These are phyloP conservation scores for Talaromyces islandicus DNA, from an alignment of 2,329 filamentous ascomycete species.

Conservation along the genomic window DNA sequence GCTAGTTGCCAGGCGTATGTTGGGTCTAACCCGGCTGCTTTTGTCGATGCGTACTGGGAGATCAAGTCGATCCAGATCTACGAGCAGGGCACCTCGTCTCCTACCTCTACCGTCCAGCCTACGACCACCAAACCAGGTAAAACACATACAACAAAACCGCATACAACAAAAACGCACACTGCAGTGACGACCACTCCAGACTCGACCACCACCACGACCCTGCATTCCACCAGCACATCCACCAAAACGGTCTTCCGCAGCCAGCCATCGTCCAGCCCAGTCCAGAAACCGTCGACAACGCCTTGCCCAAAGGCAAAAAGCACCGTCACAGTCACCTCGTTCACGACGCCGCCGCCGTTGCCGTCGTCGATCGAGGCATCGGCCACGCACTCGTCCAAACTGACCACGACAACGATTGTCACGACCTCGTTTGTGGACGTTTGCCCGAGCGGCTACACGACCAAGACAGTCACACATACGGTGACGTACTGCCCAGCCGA, in stretches of 20 bases:
- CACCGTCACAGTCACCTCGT: slow-evolving; percentile 4
- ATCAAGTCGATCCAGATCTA: slow-evolving; percentile 69
- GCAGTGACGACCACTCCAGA: background rate
- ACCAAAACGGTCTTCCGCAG: background rate
- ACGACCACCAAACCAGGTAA: background rate
- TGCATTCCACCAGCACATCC: slow-evolving; percentile 1
- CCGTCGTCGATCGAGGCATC: background rate
- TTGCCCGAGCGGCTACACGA: slow-evolving; percentile 39
- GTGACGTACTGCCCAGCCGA: slow-evolving; percentile 32
- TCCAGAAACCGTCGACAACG: background rate
- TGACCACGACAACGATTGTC: slow-evolving; percentile 31
- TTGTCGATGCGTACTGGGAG: slow-evolving; percentile 70
- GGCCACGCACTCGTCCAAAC: slow-evolving; percentile 3
- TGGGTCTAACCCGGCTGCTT: slow-evolving; percentile 60
- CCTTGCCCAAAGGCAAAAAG: background rate
- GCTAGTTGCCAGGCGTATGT: slow-evolving; percentile 66
- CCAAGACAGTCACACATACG: slow-evolving; percentile 33
- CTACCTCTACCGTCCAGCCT: background rate
- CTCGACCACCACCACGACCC: background rate
- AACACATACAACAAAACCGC: background rate
- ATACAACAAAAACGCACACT: background rate
- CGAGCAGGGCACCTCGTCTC: slow-evolving; percentile 13
- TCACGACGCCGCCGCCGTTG: background rate
- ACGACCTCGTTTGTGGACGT: slow-evolving; percentile 37
- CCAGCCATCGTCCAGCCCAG: background rate